Conservation (phyloP, 2,329 filamentous ascomycete species). For the Fusarium albosuccineum region DNA sequence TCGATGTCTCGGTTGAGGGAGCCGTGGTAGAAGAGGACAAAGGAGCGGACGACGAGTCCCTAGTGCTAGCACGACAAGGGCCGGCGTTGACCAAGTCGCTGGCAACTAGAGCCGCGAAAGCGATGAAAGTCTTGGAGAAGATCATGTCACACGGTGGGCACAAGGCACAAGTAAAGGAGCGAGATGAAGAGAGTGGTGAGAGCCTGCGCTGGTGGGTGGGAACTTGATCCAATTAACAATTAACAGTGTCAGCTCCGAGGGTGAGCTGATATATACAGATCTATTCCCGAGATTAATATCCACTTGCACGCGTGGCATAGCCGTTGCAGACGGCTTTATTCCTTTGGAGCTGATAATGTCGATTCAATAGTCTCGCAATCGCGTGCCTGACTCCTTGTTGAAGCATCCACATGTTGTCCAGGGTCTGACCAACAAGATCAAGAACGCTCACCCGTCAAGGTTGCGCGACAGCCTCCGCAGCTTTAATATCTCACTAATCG, state of each 20-base stretch:
- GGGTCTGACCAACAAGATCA: background rate
- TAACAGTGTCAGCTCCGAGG: background rate
- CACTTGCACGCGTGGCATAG: constrained; percentile 2
- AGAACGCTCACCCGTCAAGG: background rate
- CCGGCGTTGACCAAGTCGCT: background rate
- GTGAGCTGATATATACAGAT: background rate
- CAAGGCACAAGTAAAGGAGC: background rate
- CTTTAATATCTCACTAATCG: background rate
- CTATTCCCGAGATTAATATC: constrained; percentile 1
- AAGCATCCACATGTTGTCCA: background rate
- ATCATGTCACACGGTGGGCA: constrained; percentile 1
- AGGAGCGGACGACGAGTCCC: constrained; percentile 4
- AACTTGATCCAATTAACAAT: background rate
- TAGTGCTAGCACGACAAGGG: background rate
- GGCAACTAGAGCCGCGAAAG: background rate
- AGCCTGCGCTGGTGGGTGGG: background rate
- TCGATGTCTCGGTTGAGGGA: background rate
- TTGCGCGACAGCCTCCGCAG: background rate
- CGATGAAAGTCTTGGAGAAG: constrained; percentile 4
- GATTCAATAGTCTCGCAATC: background rate
- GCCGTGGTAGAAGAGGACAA: background rate
- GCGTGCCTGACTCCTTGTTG: background rate
- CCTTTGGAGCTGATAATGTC: background rate
- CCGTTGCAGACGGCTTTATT: background rate
- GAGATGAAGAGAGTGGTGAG: background rate